A percentile compares a stretch with the other conserved stretches of the same genome.
Conservation (phyloP, 768 basidiomycete species). For the Naganishia randhawae region DNA sequence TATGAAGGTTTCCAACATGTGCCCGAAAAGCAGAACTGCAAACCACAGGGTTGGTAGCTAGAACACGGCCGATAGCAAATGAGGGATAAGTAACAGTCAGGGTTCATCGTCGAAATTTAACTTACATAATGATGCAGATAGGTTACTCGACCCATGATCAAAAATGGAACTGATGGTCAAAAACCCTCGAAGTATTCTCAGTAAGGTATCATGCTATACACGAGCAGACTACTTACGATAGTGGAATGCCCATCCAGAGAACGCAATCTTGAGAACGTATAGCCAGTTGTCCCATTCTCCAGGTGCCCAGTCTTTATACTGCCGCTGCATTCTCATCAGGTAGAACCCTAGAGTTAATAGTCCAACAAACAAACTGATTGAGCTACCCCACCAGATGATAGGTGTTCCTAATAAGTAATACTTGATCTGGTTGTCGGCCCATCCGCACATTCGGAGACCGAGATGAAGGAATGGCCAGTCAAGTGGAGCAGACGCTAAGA, state of each 20-base stretch:
- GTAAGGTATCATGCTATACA: conserved; percentile 1
- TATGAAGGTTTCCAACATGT: conserved; percentile 86
- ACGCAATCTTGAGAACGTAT: conserved; percentile 85
- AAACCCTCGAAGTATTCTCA: background rate
- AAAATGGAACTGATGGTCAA: conserved; percentile 72
- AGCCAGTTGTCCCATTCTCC: conserved; percentile 95
- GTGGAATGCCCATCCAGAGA: conserved; percentile 88
- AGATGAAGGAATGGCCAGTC: conserved; percentile 92
- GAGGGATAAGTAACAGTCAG: background rate
- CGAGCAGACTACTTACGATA: conserved; percentile 59
- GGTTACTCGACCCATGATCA: conserved; percentile 91
- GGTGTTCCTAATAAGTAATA: conserved; percentile 94
- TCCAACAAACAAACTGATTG: conserved; percentile 62
- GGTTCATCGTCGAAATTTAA: conserved; percentile 33
- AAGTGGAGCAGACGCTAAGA: conserved; percentile 82
- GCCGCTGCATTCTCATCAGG: conserved; percentile 75
- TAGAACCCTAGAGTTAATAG: conserved; percentile 63
- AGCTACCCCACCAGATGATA: conserved; percentile 81
- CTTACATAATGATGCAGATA: conserved; percentile 93
- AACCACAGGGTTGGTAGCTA: conserved; percentile 97
- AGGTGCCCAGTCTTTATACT: conserved; percentile 84
- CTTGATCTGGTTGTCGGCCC: conserved; percentile 80
- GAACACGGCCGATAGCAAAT: background rate
- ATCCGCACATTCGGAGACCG: conserved; percentile 95
- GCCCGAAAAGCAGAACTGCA: conserved; percentile 82